A percentile compares a stretch with the other conserved stretches of the same genome.
phyloP scores from a whole-genome alignment of 495 filamentous ascomycete genomes.

The Trichoderma erinaceum region DNA sequence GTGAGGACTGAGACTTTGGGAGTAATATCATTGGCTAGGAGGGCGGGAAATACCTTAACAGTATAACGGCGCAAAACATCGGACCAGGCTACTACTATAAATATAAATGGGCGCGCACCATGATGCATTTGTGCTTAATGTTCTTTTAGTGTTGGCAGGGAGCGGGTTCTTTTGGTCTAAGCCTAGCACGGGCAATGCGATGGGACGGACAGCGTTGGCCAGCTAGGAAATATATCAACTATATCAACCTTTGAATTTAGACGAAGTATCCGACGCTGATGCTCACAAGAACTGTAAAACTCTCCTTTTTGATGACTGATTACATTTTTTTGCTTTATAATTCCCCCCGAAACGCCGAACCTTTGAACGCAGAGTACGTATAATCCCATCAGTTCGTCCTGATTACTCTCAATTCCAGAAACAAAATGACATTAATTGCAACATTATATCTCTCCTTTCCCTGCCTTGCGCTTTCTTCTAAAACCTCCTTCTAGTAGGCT shows the following conservation, averaged over 20 bases:
- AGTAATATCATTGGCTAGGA: slow-evolving; percentile 8
- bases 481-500: slow-evolving; percentile 64
- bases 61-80: slow-evolving; percentile 11
- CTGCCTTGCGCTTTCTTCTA: slow-evolving; percentile 27
- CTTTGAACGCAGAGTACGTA: slow-evolving; percentile 1
- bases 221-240: slow-evolving; percentile 9
- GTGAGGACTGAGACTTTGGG: neutral
- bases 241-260: neutral
- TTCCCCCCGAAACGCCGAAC: slow-evolving; percentile 1
- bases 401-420: neutral
- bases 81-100: neutral
- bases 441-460: neutral
- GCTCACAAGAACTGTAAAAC: neutral
- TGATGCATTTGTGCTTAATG: slow-evolving; percentile 8
- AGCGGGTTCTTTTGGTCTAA: neutral
- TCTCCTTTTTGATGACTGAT: slow-evolving; percentile 3
- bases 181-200: neutral
- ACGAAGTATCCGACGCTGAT: neutral
- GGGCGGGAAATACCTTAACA: slow-evolving; percentile 8
- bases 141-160: neutral
- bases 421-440: neutral
- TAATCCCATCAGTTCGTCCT: neutral
- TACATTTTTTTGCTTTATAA: neutral
- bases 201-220: neutral
- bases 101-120: slow-evolving; percentile 9